Evolutionary conservation across 1,284 basidiomycete species (phyloP).

Genomic region (Ganoderma resinaceum): DNA sequence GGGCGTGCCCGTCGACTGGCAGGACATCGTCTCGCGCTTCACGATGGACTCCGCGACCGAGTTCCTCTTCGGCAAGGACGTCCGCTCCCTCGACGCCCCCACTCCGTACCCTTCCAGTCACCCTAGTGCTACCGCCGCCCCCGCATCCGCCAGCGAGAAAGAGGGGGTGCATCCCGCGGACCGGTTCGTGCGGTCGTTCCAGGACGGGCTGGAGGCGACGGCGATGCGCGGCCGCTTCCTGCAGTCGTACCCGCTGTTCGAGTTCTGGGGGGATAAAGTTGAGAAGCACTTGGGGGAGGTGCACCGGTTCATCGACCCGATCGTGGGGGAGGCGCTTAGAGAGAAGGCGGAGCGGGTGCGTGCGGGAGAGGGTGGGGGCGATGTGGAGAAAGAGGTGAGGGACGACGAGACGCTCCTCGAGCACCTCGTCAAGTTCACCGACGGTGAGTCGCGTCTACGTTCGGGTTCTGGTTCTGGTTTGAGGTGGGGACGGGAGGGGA

Average conservation of each 20-base stretch:
- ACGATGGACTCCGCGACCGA: slow-evolving; percentile 49
- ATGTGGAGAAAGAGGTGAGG: slow-evolving; percentile 30
- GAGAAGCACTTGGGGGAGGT: slow-evolving; percentile 54
- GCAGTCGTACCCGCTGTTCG: slow-evolving; percentile 57
- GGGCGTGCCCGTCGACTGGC: slow-evolving; percentile 57
- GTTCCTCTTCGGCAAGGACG: slow-evolving; percentile 47
- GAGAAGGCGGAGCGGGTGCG: slow-evolving; percentile 36
- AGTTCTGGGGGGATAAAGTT: slow-evolving; percentile 54
- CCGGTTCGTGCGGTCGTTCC: slow-evolving; percentile 37
- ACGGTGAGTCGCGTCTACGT: slow-evolving; percentile 41
- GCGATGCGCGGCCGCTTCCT: slow-evolving; percentile 44
- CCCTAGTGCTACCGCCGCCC: neutral
- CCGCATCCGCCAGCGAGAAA: neutral
- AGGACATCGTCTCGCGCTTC: slow-evolving; percentile 49
- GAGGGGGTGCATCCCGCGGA: slow-evolving; percentile 37
- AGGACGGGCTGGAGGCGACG: slow-evolving; percentile 46
- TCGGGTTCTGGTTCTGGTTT: too few species aligned
- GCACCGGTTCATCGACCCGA: slow-evolving; percentile 57
- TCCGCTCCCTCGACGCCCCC: slow-evolving; percentile 41
- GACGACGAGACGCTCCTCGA: slow-evolving; percentile 58
- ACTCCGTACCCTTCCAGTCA: slow-evolving; percentile 37
- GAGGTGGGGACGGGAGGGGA: neutral
- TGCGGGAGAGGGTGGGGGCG: neutral
- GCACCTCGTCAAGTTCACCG: slow-evolving; percentile 56
- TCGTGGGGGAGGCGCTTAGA: slow-evolving; percentile 52